These are phyloP conservation scores for Nannochloris sp. DNA, from an alignment of 139 green algal genomes.

Conservation along the genomic window DNA sequence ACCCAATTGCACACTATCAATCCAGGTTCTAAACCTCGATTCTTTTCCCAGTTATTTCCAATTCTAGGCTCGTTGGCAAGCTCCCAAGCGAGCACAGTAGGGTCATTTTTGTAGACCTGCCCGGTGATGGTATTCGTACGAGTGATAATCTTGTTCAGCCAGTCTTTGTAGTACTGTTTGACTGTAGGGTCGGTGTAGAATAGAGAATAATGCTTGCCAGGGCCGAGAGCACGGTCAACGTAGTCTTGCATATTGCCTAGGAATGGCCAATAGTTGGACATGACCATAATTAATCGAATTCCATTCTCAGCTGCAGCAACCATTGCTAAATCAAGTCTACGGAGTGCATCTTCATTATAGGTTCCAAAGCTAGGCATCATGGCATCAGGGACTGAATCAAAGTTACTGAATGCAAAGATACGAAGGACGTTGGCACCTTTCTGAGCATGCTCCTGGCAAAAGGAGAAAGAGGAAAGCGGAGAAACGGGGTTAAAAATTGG, in stretches of 20 bases:
- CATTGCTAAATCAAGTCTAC: not conserved
- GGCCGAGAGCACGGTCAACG: constrained; percentile 29
- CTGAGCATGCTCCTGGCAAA: not conserved
- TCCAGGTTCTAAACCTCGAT: not conserved
- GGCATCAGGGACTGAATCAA: not conserved
- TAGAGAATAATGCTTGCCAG: constrained; percentile 11
- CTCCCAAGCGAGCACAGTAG: constrained; percentile 56
- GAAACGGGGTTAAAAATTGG: too few species aligned
- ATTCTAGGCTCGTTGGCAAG: constrained; percentile 1
- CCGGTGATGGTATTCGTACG: constrained; percentile 42
- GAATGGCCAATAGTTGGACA: constrained; percentile 31
- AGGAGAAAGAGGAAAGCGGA: too few species aligned
- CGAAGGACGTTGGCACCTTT: not conserved
- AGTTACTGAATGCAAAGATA: not conserved
- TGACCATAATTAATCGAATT: constrained; percentile 39
- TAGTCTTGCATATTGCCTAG: constrained; percentile 38
- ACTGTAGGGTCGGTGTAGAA: constrained; percentile 19
- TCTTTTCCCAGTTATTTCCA: not conserved
- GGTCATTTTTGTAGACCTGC: constrained; percentile 40
- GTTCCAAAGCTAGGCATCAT: not conserved
- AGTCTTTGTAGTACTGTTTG: constrained; percentile 44
- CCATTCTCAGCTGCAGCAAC: constrained; percentile 13
- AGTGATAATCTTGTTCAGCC: constrained; percentile 33
- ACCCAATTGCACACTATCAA: not conserved
- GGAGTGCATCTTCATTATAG: not conserved